Evolutionary conservation across 371 early-diverging fungal species (phyloP).

Genomic region (Mucor irregularis): DNA sequence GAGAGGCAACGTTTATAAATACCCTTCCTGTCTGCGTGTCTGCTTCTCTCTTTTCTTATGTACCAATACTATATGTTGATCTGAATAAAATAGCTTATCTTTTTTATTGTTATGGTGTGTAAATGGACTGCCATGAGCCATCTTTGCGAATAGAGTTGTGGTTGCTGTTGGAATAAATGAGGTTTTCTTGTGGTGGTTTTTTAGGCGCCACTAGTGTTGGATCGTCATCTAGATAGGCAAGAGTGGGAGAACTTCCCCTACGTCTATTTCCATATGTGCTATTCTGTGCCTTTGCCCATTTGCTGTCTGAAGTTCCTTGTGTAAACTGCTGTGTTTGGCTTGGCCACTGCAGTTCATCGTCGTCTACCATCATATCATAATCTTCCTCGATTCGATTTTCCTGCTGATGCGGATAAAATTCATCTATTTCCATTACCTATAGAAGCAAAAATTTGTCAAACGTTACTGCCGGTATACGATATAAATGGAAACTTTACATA

Average conservation of each 20-base stretch:
- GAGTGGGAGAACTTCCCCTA: background rate
- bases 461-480: too few species aligned
- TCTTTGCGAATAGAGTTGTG: background rate
- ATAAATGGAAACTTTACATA: constrained; percentile 1
- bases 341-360: background rate
- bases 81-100: too few species aligned
- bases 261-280: background rate
- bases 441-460: background rate
- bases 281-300: constrained; percentile 16
- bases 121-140: background rate
- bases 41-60: background rate
- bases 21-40: background rate
- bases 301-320: background rate
- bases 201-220: constrained; percentile 13
- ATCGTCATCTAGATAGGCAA: constrained; percentile 5
- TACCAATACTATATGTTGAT: background rate
- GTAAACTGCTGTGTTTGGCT: background rate
- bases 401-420: background rate
- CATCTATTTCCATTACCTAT: constrained; percentile 23
- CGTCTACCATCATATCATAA: constrained; percentile 18
- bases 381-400: background rate
- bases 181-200: constrained; percentile 9
- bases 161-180: background rate
- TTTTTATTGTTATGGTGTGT: background rate
- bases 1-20: too few species aligned